Evolutionary conservation across 164 flowering plant species (phyloP), one percentile per base, ranked within the genome.

Genomic region (Vitis cinerea): DNA sequence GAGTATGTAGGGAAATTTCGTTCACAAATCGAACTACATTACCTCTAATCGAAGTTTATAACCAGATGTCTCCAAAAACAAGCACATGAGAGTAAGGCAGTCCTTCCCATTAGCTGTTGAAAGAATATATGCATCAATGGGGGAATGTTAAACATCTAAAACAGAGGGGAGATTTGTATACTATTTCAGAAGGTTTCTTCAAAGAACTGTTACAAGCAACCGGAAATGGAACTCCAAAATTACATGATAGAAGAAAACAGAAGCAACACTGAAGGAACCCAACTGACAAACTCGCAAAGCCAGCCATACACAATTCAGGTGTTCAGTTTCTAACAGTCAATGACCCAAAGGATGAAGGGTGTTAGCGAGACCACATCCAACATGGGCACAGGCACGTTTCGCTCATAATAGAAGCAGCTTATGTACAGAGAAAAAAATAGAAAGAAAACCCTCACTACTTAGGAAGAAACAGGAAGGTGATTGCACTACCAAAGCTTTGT

Each of bases 381-480:
- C 50, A 54, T 31, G 60, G 13, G 13, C 30, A 23, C 27, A 55
- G 23, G 12, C 49, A 54, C 17, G 66, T 50, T 48, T 50, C 30
- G 19, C 69, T 55, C 60, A 31, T 15, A 54, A 53, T 7, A 53
- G 12, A 17, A 31, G 17, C 9, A 8, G 58, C 44, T 29, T 66
- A 66, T 66, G 60, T 66, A 66, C 69, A 66, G 11, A 3, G 37
- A 15, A 53, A 53, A 14, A 53, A 14, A 37, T 37, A 31, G 55
- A 55, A 31, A 16, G n/a, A 53, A 10, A 17, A 55, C 10, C 55
- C 44, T 53, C 54, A 31, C 60, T 29, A 66, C 69, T 66, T 31
- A 54, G 50, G 50, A 17, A 16, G 55, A 54, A 12, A 47, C 17
- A 53, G 31, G 23, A 27, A 27, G 55, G 23, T 13, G 48, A 65